Base-by-base conservation (phyloP, 1,284 basidiomycete genomes). In the Neolentinus lepideus region DNA sequence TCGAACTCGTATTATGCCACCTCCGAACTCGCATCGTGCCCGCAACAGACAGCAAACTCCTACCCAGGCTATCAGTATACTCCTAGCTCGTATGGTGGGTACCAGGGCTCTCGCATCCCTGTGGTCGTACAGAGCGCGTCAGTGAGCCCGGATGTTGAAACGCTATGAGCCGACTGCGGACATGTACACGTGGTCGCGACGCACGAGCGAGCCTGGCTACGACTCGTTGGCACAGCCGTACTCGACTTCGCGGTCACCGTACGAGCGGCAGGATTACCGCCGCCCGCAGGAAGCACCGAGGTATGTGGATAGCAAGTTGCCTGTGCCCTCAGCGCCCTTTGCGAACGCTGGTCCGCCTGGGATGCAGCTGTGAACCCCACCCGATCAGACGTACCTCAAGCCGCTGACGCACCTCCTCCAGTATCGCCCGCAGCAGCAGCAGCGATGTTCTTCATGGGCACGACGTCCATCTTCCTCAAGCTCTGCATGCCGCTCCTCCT, bases 341-440 rank as follows among this genome's bases (percentile, higher is more conserved):
- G 91, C 91, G 51, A 93, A 94, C 62, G 90, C 91, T 8, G 91
- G 91, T 38, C 91, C 91, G n/a, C 89, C 91, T 1, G 91, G 89
- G 4, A 83, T 89, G 58, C 71, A 72, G 54, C 83, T 82, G 67
- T 84, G 83, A 61, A 67, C 77, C 64, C 75, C 77, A 50, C 68
- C 73, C 54, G 64, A 62, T 57, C 67, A 66, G 51, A 70, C 69
- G 53, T 71, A 66, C 58, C 66, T 68, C 59, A 69, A 71, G 51
- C 69, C 74, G 54, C 64, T 21, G 12, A 26, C 22, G 22, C 24
- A 29, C 21, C 22, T 50, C 27, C 47, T 50, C 6, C 47, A 50
- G 47, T 29, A 50, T 22, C 47, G 47, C 47, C 47, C 22, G 27
- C 22, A 8, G 47, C 27, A 25, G 47, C 47, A 50, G 27, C n/a